Conservation (phyloP, 192 early-diverging fungal genomes). For the Geranomyces variabilis region DNA sequence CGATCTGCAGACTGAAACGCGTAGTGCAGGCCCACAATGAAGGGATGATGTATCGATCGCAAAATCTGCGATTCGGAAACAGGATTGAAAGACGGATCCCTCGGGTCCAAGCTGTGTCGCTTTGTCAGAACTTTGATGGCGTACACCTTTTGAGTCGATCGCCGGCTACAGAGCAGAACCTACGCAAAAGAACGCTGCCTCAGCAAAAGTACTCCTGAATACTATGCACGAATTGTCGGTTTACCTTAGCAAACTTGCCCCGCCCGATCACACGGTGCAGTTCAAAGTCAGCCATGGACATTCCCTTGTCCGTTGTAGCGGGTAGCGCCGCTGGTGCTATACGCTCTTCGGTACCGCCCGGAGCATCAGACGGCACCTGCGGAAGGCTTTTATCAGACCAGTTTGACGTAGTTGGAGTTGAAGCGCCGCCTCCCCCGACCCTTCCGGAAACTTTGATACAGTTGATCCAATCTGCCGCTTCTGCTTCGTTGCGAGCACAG, state of each 20-base stretch:
- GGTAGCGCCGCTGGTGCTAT: background rate
- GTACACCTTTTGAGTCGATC: slow-evolving; percentile 50
- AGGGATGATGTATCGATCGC: slow-evolving; percentile 51
- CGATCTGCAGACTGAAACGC: slow-evolving; percentile 52
- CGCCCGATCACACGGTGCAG: slow-evolving; percentile 47
- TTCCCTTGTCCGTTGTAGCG: slow-evolving; percentile 5
- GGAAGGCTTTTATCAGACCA: too few relatives aligned
- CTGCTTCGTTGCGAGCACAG: slow-evolving; percentile 18
- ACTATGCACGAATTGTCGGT: background rate
- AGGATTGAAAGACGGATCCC: slow-evolving; percentile 20
- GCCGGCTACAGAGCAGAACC: slow-evolving; percentile 51
- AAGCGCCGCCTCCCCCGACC: background rate
- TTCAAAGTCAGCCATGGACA: slow-evolving; percentile 49
- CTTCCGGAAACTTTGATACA: slow-evolving; percentile 30
- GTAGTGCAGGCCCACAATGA: slow-evolving; percentile 57
- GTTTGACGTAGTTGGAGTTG: too few relatives aligned
- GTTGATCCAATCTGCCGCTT: slow-evolving; percentile 43
- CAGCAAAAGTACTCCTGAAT: background rate
- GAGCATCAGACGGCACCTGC: too few relatives aligned
- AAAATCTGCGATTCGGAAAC: slow-evolving; percentile 46
- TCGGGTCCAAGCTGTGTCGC: background rate
- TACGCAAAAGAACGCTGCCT: slow-evolving; percentile 2
- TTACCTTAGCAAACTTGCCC: slow-evolving; percentile 51
- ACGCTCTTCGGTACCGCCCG: too few relatives aligned
- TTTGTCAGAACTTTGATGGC: slow-evolving; percentile 57